These are phyloP conservation scores for Erodium chrysanthum DNA, from an alignment of 441 rosid genomes.

Conservation along the genomic window DNA sequence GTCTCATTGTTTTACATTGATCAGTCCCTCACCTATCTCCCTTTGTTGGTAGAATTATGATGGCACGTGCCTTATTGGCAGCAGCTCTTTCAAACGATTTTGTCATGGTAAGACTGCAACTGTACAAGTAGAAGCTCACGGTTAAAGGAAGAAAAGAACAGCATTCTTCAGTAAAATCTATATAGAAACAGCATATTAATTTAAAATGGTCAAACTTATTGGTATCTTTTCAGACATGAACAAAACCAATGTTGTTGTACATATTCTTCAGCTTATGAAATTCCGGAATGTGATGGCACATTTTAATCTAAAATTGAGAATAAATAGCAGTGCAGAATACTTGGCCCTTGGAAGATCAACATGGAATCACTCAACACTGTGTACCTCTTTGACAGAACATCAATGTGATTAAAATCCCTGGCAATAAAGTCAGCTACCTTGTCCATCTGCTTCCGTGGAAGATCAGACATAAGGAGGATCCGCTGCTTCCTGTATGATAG, in stretches of 20 bases:
- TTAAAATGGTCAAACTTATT: no score
- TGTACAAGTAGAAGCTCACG: slow-evolving; percentile 34
- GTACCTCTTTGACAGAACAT: slow-evolving; percentile 82
- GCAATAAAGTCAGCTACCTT: slow-evolving; percentile 60
- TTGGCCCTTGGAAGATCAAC: no score
- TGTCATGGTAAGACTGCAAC: slow-evolving; percentile 87
- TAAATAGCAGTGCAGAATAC: no score
- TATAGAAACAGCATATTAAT: no score
- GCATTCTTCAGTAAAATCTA: not conserved
- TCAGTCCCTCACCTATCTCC: slow-evolving; percentile 57
- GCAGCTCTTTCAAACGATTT: slow-evolving; percentile 92
- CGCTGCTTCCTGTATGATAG: slow-evolving; percentile 59
- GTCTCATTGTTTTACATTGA: slow-evolving; percentile 12
- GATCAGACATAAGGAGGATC: slow-evolving; percentile 89
- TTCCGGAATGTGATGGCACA: no score
- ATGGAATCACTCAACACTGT: slow-evolving; percentile 11
- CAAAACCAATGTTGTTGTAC: no score
- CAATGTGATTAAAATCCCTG: slow-evolving; percentile 78
- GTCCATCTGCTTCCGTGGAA: slow-evolving; percentile 92
- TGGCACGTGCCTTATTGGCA: slow-evolving; percentile 73
- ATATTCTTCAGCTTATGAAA: no score
- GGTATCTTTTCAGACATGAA: no score
- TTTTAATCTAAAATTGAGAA: no score
- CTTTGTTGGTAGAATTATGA: slow-evolving; percentile 73
- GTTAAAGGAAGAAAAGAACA: not conserved